phyloP scores from a whole-genome alignment of 106 monocot genomes.

The Apostasia shenzhenica region DNA sequence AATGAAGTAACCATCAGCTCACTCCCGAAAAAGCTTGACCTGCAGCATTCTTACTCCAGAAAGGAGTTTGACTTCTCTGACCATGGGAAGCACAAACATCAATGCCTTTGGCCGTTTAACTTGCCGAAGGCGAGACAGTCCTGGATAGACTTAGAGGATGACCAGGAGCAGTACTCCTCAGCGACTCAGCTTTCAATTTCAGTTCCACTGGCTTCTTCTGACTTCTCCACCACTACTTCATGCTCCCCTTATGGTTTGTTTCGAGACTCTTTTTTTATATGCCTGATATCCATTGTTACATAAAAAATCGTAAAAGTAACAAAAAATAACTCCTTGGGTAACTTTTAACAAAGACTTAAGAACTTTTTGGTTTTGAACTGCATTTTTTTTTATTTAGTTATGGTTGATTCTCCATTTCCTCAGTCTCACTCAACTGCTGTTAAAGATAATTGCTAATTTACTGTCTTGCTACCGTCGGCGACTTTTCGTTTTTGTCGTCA shows the following conservation, averaged over 20 bases:
- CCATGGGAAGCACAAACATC: constrained; percentile 26
- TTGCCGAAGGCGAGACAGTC: constrained; percentile 44
- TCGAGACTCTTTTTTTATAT: not conserved
- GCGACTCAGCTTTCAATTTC: constrained; percentile 63
- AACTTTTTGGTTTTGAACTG: too few species aligned
- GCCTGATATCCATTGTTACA: too few species aligned
- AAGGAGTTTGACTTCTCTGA: constrained; percentile 18
- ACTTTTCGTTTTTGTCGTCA: too few species aligned
- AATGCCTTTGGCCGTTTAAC: constrained; percentile 38
- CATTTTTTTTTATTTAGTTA: too few species aligned
- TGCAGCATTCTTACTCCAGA: constrained; percentile 27
- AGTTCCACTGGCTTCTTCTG: constrained; percentile 49
- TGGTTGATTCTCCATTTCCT: too few species aligned
- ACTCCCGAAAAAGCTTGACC: constrained; percentile 18
- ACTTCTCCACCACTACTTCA: constrained; percentile 36
- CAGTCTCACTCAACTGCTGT: too few species aligned
- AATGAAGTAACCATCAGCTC: constrained; percentile 26
- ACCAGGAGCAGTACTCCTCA: constrained; percentile 34
- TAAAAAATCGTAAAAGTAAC: too few species aligned
- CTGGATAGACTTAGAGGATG: constrained; percentile 43
- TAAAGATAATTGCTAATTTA: too few species aligned
- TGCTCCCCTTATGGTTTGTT: constrained; percentile 21
- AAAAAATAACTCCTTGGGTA: too few species aligned
- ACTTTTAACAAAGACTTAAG: too few species aligned
- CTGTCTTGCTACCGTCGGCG: too few species aligned